Evolutionary conservation across 108 stramenopile genomes (phyloP).

Genomic region (Nitzschia sp.): DNA sequence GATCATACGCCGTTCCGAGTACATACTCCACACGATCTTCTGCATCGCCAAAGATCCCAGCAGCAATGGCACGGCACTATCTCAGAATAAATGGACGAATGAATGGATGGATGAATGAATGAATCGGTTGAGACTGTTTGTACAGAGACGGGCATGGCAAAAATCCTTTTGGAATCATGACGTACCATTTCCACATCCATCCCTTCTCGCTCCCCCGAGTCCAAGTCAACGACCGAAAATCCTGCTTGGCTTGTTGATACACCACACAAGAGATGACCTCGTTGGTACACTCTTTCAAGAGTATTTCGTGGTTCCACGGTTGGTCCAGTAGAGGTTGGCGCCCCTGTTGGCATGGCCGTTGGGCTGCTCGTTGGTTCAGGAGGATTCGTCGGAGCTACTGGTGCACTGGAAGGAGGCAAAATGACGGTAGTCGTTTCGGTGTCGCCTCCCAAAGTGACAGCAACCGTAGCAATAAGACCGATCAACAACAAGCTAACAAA

Average conservation of each 20-base stretch:
- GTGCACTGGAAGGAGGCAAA: not conserved
- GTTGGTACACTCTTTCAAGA: constrained; percentile 14
- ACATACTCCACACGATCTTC: constrained; percentile 9
- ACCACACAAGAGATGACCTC: constrained; percentile 26
- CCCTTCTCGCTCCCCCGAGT: constrained; percentile 1
- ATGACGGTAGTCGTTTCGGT: not conserved
- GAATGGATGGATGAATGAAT: not conserved
- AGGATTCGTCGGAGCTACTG: not conserved
- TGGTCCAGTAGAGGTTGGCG: constrained; percentile 1
- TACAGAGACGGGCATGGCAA: not conserved
- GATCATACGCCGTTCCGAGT: constrained; percentile 2
- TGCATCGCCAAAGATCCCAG: not conserved
- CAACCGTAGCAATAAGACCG: constrained; percentile 6
- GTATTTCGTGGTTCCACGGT: not conserved
- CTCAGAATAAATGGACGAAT: too few species aligned
- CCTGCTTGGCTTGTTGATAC: constrained; percentile 10
- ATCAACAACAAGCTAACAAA: constrained; percentile 7
- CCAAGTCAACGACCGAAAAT: constrained; percentile 11
- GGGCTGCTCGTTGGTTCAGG: not conserved
- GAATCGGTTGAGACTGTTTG: not conserved
- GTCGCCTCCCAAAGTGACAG: constrained; percentile 6
- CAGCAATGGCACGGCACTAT: constrained; percentile 8
- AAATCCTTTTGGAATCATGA: not conserved
- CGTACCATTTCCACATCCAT: constrained; percentile 19
- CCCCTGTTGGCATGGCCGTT: not conserved